Evolutionary conservation across 257 asterid species (phyloP).

Genomic region (Echium plantagineum): DNA sequence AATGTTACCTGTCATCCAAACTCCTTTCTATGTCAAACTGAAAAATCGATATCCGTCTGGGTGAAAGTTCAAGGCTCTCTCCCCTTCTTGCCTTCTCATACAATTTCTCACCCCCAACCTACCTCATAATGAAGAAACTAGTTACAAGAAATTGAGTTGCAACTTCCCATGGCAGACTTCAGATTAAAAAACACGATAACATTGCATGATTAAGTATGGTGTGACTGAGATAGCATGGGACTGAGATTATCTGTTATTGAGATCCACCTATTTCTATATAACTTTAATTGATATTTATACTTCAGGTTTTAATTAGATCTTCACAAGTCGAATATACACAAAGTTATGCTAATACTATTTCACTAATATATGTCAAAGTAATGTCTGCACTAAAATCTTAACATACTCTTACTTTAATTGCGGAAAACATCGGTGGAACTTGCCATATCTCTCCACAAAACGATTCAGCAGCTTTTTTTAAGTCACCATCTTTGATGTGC

Average conservation of each 20-base stretch:
- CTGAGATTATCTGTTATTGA: too few relatives aligned
- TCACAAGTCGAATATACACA: not conserved
- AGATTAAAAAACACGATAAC: not conserved
- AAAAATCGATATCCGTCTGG: constrained; percentile 71
- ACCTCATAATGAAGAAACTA: constrained; percentile 12
- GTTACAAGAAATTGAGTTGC: not conserved
- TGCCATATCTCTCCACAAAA: constrained; percentile 92
- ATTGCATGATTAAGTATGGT: too few relatives aligned
- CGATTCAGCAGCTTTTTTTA: constrained; percentile 74
- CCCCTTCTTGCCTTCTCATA: constrained; percentile 97
- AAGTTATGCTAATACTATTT: not conserved
- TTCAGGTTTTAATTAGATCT: not conserved
- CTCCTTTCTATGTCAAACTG: constrained; percentile 79
- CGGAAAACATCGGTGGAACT: constrained; percentile 99
- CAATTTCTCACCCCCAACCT: constrained; percentile 98
- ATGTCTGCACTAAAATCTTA: not conserved
- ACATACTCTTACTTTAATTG: constrained; percentile 67
- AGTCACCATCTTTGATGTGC: constrained; percentile 67
- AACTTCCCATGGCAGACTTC: not conserved
- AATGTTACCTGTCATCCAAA: constrained; percentile 68
- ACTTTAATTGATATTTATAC: not conserved
- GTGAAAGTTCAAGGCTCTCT: constrained; percentile 86
- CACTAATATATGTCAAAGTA: not conserved
- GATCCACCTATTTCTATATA: too few relatives aligned
- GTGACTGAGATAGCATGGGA: not conserved